Evolutionary conservation across 441 rosid species (phyloP), one percentile per base, ranked within the genome.

Genomic region (Pelargonium citronellum): DNA sequence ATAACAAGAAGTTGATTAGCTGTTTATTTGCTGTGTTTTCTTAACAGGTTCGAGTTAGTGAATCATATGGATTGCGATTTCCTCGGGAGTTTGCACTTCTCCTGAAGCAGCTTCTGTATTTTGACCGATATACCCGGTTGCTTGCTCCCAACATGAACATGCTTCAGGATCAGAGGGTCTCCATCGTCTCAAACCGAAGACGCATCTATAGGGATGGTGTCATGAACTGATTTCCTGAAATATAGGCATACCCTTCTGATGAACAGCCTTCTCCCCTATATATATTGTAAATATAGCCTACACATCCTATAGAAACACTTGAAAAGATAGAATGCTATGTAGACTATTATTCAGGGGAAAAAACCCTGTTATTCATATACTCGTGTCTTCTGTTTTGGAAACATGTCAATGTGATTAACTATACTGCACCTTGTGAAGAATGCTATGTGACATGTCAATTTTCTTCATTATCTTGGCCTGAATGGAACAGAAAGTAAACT

Each of bases 51-150:
- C 91, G 87, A 58, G 91, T 90, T 12, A 89, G 96, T 63, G 95
- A 91, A 79, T 91, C 97, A 19, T 90, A 95, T 49, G 99, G 97
- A 74, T 86, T 95, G 49, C 88, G 77, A 74, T 91, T 95, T 79
- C 99, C 97, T 0, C 88, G 95, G 80, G 97, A 91, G 76, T 91
- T 91, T 81, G 99, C 97, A 46, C 96, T 95, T 83, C 91, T 95
- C 10, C 61, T 95, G 96, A 92, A 92, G 79, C 98, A 89, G 83
- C 97, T 92, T 79, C 87, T 95, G 68, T 92, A 95, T 76, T 95
- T 92, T 63, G 99, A 89, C 74, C 91, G 97, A 22, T 95, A 95
- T 64, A 95, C 99, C 0, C 86, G 97, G 74, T 78, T 95, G 83
- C 71, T 95, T 86, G 98, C 98, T 55, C 96, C 99, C 12, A 80